phyloP scores from a whole-genome alignment of 2,329 filamentous ascomycete species.

The Trichocomaceae sp. region DNA sequence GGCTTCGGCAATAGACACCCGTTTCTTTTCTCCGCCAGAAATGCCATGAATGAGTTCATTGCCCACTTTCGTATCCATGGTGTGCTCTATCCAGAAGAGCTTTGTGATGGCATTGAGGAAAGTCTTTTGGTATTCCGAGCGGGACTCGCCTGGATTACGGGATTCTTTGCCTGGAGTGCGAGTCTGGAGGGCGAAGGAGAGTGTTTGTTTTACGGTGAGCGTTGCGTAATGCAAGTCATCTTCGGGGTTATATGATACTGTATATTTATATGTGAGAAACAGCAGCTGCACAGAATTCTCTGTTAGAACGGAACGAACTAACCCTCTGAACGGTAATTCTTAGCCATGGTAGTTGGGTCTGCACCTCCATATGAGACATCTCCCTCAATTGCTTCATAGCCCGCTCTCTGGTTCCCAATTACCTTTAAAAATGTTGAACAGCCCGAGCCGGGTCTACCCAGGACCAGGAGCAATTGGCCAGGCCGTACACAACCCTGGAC shows the following conservation, averaged over 20 bases:
- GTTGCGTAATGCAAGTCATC: slow-evolving; percentile 58
- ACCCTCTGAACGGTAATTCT: slow-evolving; percentile 43
- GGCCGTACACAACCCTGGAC: slow-evolving; percentile 36
- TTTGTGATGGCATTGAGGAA: slow-evolving; percentile 64
- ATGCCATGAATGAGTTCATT: slow-evolving; percentile 68
- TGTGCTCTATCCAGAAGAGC: slow-evolving; percentile 65
- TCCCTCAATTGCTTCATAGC: slow-evolving; percentile 55
- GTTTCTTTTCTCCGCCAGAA: slow-evolving; percentile 66
- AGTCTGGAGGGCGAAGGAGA: slow-evolving; percentile 65
- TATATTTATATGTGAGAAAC: neutral
- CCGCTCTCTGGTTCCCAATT: slow-evolving; percentile 60
- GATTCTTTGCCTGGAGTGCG: slow-evolving; percentile 58
- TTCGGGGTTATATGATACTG: slow-evolving; percentile 14
- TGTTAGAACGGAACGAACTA: neutral
- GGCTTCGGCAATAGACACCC: slow-evolving; percentile 76
- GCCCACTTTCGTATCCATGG: slow-evolving; percentile 66
- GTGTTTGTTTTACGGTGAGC: slow-evolving; percentile 67
- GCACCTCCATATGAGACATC: slow-evolving; percentile 52
- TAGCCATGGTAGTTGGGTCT: slow-evolving; percentile 44
- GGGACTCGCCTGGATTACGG: slow-evolving; percentile 56
- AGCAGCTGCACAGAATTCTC: neutral
- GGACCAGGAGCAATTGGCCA: slow-evolving; percentile 35
- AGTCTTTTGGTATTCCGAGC: slow-evolving; percentile 54
- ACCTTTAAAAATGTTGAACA: slow-evolving; percentile 85
- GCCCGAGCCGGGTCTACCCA: slow-evolving; percentile 21